Evolutionary conservation across 2,329 filamentous ascomycete species (phyloP).

Genomic region (Xylariaceae sp.): DNA sequence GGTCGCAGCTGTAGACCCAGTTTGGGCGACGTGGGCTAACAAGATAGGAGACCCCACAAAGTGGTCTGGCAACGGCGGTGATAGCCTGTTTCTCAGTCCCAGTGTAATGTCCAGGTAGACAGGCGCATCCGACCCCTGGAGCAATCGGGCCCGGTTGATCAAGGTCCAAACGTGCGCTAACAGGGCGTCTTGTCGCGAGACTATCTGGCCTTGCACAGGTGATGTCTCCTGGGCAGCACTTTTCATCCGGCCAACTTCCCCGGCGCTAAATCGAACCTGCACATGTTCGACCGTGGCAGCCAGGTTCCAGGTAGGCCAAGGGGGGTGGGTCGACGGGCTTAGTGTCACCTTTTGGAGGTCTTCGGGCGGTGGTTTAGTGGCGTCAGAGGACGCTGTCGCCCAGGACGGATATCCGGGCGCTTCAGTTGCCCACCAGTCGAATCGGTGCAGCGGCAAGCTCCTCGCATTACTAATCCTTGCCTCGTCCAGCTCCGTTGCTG

Average conservation of each 20-base stretch:
- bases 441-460: constrained; percentile 40
- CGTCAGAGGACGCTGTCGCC: constrained; percentile 22
- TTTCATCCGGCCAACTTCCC: constrained; percentile 33
- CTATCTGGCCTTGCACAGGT: constrained; percentile 8
- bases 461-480: constrained; percentile 28
- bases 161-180: constrained; percentile 42
- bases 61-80: constrained; percentile 34
- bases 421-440: constrained; percentile 40
- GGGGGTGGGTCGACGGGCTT: constrained; percentile 31
- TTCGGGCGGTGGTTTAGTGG: constrained; percentile 23
- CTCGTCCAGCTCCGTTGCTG: constrained; percentile 21
- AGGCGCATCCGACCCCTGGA: constrained; percentile 19
- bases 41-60: constrained; percentile 43
- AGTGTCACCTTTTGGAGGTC: constrained; percentile 16
- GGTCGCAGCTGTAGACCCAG: constrained; percentile 12
- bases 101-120: constrained; percentile 39
- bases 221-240: constrained; percentile 11
- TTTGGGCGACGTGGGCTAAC: constrained; percentile 30
- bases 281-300: constrained; percentile 28
- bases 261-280: constrained; percentile 34
- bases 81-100: constrained; percentile 35
- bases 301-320: constrained; percentile 40
- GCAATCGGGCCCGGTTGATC: constrained; percentile 37
- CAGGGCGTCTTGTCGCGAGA: constrained; percentile 39
- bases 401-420: constrained; percentile 29